phyloP scores from a whole-genome alignment of 768 basidiomycete species.

The Chalciporus pseudorubinellus region DNA sequence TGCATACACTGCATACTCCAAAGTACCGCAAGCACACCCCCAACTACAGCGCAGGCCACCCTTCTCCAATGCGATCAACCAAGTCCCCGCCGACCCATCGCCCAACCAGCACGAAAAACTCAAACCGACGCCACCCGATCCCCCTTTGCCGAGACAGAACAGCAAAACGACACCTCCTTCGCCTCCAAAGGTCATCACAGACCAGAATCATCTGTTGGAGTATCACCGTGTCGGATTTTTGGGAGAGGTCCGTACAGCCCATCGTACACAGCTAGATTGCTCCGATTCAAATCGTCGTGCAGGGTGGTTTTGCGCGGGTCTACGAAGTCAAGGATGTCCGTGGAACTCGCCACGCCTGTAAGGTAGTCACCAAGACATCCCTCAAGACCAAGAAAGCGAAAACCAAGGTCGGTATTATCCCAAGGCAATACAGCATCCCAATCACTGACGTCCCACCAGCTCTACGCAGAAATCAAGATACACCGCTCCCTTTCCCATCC shows the following conservation, averaged over 20 bases:
- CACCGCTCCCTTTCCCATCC: constrained; percentile 88
- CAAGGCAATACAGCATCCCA: neutral
- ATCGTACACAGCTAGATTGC: neutral
- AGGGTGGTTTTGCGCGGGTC: constrained; percentile 95
- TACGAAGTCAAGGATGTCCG: constrained; percentile 84
- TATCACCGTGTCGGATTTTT: constrained; percentile 79
- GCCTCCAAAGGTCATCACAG: constrained; percentile 72
- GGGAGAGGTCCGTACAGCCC: constrained; percentile 62
- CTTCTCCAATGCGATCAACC: constrained; percentile 41
- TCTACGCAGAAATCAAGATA: constrained; percentile 98
- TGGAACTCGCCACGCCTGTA: constrained; percentile 74
- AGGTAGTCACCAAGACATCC: constrained; percentile 91
- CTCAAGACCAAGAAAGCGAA: constrained; percentile 96
- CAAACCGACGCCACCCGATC: constrained; percentile 44
- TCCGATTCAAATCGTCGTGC: neutral
- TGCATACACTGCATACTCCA: constrained; percentile 35
- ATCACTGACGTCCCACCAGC: constrained; percentile 42
- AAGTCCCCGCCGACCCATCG: constrained; percentile 27
- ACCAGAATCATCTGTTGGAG: constrained; percentile 54
- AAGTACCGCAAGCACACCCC: constrained; percentile 32
- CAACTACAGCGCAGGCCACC: constrained; percentile 41
- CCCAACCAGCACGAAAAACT: constrained; percentile 40
- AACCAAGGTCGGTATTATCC: constrained; percentile 67
- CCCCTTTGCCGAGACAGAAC: constrained; percentile 79
- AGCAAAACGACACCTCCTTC: constrained; percentile 79